Evolutionary conservation across 2,329 filamentous ascomycete species (phyloP).

Genomic region (Arthrobotrys pseudoclavata): DNA sequence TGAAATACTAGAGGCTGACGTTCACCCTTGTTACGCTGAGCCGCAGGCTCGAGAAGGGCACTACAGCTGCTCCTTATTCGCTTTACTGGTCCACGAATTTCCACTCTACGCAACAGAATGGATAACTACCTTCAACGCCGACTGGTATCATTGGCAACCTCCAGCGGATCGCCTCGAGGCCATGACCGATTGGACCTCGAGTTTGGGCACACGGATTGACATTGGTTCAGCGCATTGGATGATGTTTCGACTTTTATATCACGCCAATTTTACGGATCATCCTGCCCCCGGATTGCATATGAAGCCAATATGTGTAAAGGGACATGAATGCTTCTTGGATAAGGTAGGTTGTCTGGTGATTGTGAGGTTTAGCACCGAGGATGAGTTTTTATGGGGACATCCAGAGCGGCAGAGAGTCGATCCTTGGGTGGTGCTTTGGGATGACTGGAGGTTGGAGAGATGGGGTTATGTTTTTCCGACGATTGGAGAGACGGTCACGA

Average conservation of each 20-base stretch:
- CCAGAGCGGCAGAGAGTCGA: conserved; percentile 7
- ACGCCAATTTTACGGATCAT: not conserved
- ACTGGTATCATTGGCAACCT: conserved; percentile 3
- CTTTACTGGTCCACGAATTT: conserved; percentile 27
- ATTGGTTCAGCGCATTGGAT: conserved; percentile 12
- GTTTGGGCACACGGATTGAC: not conserved
- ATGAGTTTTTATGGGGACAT: conserved; percentile 8
- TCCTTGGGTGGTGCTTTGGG: conserved; percentile 28
- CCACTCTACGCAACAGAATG: conserved; percentile 17
- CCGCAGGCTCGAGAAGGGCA: conserved; percentile 1
- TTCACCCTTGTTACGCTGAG: not conserved
- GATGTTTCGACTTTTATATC: conserved; percentile 11
- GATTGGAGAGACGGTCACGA: not conserved
- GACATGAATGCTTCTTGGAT: not conserved
- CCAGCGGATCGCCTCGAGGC: conserved; percentile 15
- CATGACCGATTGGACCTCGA: conserved; percentile 6
- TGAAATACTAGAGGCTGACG: not conserved
- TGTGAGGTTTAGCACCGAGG: not conserved
- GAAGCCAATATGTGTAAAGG: conserved; percentile 6
- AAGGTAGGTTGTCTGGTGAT: not conserved
- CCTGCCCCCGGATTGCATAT: not conserved
- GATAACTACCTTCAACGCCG: not conserved
- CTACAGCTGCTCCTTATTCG: conserved; percentile 16
- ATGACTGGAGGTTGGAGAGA: conserved; percentile 36
- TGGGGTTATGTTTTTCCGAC: conserved; percentile 14